Evolutionary conservation across 306 rosid genomes (phyloP).

Genomic region (Prunus salicina): DNA sequence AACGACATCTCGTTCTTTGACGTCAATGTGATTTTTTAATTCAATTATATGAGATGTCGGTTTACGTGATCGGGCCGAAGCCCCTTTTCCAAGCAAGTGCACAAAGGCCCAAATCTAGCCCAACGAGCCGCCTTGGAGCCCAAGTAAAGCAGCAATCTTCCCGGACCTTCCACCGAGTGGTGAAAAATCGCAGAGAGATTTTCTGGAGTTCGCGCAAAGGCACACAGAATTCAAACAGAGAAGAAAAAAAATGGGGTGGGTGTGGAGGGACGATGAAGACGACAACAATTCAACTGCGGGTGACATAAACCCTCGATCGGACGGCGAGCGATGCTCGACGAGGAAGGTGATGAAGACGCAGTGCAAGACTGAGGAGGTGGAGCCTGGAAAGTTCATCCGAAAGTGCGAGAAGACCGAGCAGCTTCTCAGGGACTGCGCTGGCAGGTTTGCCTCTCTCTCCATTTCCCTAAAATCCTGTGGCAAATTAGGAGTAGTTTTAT

Average conservation of each 20-base stretch:
- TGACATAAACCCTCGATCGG: constrained; percentile 10
- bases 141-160: not conserved
- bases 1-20: too few relatives aligned
- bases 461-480: not conserved
- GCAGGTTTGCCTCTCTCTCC: constrained; percentile 36
- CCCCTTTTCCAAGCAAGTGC: not conserved
- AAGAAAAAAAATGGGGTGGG: constrained; percentile 60
- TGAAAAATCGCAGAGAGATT: not conserved
- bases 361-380: constrained; percentile 81
- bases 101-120: not conserved
- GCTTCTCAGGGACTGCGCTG: constrained; percentile 66
- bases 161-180: not conserved
- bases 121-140: not conserved
- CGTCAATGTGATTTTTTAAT: too few relatives aligned
- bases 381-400: constrained; percentile 69
- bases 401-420: constrained; percentile 88
- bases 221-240: not conserved
- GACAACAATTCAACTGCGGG: constrained; percentile 9
- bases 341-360: constrained; percentile 57
- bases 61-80: not conserved
- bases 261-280: constrained; percentile 55
- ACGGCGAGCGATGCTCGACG: constrained; percentile 46
- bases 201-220: not conserved
- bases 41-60: not conserved
- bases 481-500: not conserved